These are phyloP conservation scores for Heracleum sosnowskyi DNA, from an alignment of 129 eudicot species.

Conservation along the genomic window DNA sequence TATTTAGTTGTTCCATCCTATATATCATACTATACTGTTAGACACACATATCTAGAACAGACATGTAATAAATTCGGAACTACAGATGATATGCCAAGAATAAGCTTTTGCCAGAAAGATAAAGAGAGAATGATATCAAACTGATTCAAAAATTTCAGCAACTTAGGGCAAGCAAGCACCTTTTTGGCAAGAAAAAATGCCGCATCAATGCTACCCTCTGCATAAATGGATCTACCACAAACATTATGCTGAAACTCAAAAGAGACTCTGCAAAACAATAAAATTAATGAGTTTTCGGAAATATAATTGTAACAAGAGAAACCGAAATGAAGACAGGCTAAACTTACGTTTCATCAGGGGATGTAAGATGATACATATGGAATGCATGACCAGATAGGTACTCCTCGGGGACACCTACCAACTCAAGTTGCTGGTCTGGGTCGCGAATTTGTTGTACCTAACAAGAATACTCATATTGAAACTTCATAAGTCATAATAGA, in stretches of 20 bases:
- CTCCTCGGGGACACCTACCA: conserved; percentile 92
- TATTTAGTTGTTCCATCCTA: not conserved
- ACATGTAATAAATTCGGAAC: not conserved
- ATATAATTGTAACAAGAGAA: not conserved
- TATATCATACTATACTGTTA: not conserved
- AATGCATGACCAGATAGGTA: conserved; percentile 86
- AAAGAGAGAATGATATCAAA: not conserved
- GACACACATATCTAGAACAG: not conserved
- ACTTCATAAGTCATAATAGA: not conserved
- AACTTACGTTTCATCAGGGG: conserved; percentile 89
- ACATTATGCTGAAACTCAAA: conserved; percentile 97
- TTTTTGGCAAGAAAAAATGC: conserved; percentile 74
- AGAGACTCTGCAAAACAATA: conserved; percentile 46
- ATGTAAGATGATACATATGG: conserved; percentile 72
- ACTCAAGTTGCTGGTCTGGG: conserved; percentile 55
- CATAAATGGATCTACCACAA: conserved; percentile 97
- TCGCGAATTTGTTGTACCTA: conserved; percentile 69
- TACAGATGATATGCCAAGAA: not conserved
- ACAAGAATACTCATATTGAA: not conserved
- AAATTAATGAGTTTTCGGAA: not conserved
- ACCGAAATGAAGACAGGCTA: not conserved
- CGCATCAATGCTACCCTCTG: conserved; percentile 96
- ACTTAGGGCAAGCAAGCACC: conserved; percentile 27
- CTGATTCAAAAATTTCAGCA: not conserved
- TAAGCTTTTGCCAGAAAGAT: not conserved